Evolutionary conservation across 371 early-diverging fungal genomes (phyloP), one percentile per base, ranked within the genome.

Genomic region (Haplosporangium sp.): DNA sequence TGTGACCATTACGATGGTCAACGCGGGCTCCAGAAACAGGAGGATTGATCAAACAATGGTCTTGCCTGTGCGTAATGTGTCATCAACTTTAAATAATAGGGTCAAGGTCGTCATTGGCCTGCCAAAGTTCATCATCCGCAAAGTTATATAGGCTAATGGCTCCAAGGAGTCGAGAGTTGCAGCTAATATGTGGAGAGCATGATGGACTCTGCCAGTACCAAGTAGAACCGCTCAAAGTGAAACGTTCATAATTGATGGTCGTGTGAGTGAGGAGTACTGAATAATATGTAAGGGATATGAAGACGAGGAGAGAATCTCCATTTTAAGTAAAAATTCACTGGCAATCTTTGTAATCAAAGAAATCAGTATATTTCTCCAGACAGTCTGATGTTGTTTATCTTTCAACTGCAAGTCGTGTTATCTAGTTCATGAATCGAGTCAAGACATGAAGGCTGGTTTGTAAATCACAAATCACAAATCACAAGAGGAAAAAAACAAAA

Each of bases 251-350:
- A 47, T 55, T n/a, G 56, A 9, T 27, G 55, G 56, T 65, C 56
- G 64, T 64, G 55, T 64, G 55, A 64, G 64, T 45, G 50, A 45
- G 50, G 50, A 50, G 63, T 63, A 27, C 47, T 45, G 39, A 40
- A 59, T 20, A 17, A 17, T 1, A 38, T 59, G 44, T 20, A 39
- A 61, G 61, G 61, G 13, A 45, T 19, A 61, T 9, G 39, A 59
- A n/a, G n/a, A 37, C 6, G 63, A 63, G 47, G 63, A 63, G 47
- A 17, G 35, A 5, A 27, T 61, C 61, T 42, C 20, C 61, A n/a
- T 35, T 2, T 13, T 38, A 15, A 20, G 50, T 27, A 13, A 47
- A 13, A 47, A 19, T 47, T 13, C 63, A 17, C 20, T 27, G 27
- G 27, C 27, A 27, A 27, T 27, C 27, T 27, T 27, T 27, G 27